phyloP scores from a whole-genome alignment of 345 rosid genomes.

The Lepidium sativum region DNA sequence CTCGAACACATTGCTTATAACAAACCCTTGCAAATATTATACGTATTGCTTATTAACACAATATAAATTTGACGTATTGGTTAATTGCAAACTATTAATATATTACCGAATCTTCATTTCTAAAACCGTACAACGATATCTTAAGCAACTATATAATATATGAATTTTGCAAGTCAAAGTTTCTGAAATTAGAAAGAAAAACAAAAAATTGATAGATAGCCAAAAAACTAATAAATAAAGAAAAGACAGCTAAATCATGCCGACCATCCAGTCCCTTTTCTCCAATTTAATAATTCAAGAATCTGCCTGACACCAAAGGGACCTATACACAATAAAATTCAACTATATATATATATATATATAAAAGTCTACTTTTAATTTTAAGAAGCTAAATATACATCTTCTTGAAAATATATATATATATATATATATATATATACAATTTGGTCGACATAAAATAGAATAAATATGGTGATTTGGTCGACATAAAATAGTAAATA shows the following conservation, averaged over 20 bases:
- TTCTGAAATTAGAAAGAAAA: conserved; percentile 22
- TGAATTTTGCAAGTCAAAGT: conserved; percentile 10
- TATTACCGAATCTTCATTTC: neutral
- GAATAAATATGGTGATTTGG: neutral
- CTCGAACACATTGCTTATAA: neutral
- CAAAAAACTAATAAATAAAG: conserved; percentile 1
- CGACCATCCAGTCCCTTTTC: conserved; percentile 20
- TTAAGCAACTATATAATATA: neutral
- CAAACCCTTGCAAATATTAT: neutral
- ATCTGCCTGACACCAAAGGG: neutral
- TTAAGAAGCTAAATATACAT: neutral
- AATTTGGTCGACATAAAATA: too few relatives aligned
- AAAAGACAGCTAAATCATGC: conserved; percentile 1
- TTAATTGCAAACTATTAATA: neutral
- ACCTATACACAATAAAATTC: neutral
- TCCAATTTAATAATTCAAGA: neutral
- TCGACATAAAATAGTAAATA: neutral
- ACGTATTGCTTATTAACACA: neutral
- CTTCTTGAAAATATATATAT: too few relatives aligned
- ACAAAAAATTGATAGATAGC: neutral
- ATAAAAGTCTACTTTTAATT: too few relatives aligned
- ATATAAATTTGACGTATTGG: neutral
- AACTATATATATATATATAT: too few relatives aligned
- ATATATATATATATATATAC: too few relatives aligned
- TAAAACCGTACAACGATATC: neutral